A percentile compares a stretch with the other conserved stretches of the same genome.
phyloP scores from a whole-genome alignment of 805 yeast genomes.

The Lipomyces sp. region DNA sequence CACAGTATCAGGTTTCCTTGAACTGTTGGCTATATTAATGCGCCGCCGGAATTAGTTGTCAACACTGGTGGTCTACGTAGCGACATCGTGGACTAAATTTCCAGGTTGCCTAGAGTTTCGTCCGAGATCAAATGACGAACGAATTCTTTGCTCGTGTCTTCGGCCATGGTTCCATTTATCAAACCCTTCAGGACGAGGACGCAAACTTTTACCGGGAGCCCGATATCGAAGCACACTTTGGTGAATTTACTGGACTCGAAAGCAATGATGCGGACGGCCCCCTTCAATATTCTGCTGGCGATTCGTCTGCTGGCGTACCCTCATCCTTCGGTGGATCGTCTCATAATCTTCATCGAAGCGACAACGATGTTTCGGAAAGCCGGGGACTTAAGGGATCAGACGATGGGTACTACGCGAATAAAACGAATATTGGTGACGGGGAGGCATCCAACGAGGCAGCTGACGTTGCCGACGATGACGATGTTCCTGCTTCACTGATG shows the following conservation, averaged over 20 bases:
- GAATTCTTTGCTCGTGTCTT: slow-evolving; percentile 34
- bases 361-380: background rate
- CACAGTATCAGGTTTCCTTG: background rate
- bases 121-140: slow-evolving; percentile 10
- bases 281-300: slow-evolving; percentile 16
- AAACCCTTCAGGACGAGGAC: slow-evolving; percentile 33
- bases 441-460: slow-evolving; percentile 5
- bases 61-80: background rate
- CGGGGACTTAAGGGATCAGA: background rate
- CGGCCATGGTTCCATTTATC: slow-evolving; percentile 38
- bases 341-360: background rate
- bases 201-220: slow-evolving; percentile 25
- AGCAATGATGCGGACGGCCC: slow-evolving; percentile 10
- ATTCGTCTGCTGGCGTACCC: slow-evolving; percentile 32
- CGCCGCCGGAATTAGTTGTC: background rate
- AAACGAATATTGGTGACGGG: background rate
- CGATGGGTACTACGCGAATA: background rate
- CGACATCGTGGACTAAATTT: background rate
- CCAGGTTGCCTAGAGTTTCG: background rate
- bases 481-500: slow-evolving; percentile 33
- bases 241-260: slow-evolving; percentile 6
- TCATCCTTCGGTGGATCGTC: slow-evolving; percentile 21
- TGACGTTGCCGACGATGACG: slow-evolving; percentile 23
- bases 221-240: slow-evolving; percentile 35
- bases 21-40: background rate